Percentiles rank a stretch among this genome's conserved stretches.
Conservation (phyloP, 2,329 filamentous ascomycete species). For the Xylaria hypoxylon region DNA sequence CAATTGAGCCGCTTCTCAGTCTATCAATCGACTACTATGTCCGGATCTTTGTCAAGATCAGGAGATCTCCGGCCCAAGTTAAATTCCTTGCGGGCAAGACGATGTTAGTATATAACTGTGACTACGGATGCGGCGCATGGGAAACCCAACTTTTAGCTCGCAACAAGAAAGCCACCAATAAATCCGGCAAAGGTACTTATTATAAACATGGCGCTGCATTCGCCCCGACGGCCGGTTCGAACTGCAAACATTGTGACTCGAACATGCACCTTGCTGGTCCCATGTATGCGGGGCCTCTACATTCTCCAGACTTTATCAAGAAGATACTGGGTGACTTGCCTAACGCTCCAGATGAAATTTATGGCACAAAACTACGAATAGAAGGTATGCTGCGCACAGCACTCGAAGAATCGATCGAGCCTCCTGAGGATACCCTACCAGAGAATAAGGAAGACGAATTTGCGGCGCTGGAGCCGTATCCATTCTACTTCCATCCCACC, state of each 20-base stretch:
- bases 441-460: conserved; percentile 61
- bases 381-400: conserved; percentile 93
- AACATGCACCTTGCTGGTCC: conserved; percentile 91
- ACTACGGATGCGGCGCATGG: conserved; percentile 92
- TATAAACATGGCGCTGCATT: conserved; percentile 83
- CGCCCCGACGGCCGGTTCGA: conserved; percentile 73
- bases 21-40: conserved; percentile 97
- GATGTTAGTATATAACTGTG: conserved; percentile 93
- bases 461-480: conserved; percentile 76
- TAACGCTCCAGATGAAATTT: conserved; percentile 73
- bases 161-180: conserved; percentile 74
- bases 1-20: conserved; percentile 90
- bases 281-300: conserved; percentile 93
- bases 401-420: conserved; percentile 74
- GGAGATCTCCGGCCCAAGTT: conserved; percentile 83
- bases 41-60: conserved; percentile 86
- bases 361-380: conserved; percentile 83
- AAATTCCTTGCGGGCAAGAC: conserved; percentile 92
- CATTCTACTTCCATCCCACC: conserved; percentile 88
- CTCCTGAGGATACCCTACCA: conserved; percentile 46
- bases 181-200: conserved; percentile 75
- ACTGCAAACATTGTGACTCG: conserved; percentile 85
- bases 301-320: conserved; percentile 85
- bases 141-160: conserved; percentile 81
- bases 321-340: conserved; percentile 80